These are phyloP conservation scores for Adansonia madagascariensis DNA, from an alignment of 441 rosid genomes.

Conservation along the genomic window DNA sequence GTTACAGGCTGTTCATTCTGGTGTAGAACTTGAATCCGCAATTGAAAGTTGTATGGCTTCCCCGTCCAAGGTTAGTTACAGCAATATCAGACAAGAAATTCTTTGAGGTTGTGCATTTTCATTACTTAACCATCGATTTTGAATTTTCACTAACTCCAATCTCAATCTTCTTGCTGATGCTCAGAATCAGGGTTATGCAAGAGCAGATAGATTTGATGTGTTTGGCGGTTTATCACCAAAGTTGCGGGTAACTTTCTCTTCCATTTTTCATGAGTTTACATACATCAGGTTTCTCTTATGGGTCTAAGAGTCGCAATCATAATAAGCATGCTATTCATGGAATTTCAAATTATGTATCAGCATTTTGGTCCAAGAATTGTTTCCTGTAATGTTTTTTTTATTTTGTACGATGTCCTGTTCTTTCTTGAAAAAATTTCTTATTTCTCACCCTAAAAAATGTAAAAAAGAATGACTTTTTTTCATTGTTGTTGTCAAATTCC, in stretches of 20 bases:
- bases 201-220: slow-evolving; percentile 22
- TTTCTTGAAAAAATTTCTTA: slow-evolving; percentile 1
- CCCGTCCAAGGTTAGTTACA: slow-evolving; percentile 34
- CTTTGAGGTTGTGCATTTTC: slow-evolving; percentile 33
- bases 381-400: slow-evolving; percentile 12
- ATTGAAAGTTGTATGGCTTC: slow-evolving; percentile 45
- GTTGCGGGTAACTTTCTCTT: slow-evolving; percentile 46
- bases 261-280: slow-evolving; percentile 17
- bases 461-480: slow-evolving; percentile 19
- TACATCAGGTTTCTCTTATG: slow-evolving; percentile 11
- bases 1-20: slow-evolving; percentile 68
- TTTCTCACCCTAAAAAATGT: not conserved
- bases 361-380: slow-evolving; percentile 19
- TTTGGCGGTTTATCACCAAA: slow-evolving; percentile 50
- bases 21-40: slow-evolving; percentile 75
- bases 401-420: not conserved
- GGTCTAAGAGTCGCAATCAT: slow-evolving; percentile 4
- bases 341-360: slow-evolving; percentile 3
- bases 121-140: slow-evolving; percentile 19
- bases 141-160: slow-evolving; percentile 17
- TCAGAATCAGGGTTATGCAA: slow-evolving; percentile 45
- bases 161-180: slow-evolving; percentile 30
- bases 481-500: slow-evolving; percentile 28
- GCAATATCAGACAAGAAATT: not conserved
- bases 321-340: slow-evolving; percentile 1